Evolutionary conservation across 345 rosid species (phyloP), one percentile per base, ranked within the genome.

Genomic region (Rhizophora apiculata): DNA sequence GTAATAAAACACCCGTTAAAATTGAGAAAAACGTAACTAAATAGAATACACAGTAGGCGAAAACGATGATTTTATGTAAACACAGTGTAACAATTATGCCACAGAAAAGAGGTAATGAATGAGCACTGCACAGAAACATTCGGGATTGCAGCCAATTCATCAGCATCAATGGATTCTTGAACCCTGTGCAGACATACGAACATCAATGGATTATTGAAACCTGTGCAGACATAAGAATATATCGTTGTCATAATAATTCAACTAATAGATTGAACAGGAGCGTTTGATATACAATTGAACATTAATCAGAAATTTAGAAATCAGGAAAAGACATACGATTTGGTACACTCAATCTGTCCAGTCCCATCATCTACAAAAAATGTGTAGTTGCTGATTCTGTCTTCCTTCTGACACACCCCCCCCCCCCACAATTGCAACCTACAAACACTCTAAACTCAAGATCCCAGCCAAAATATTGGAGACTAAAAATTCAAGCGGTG

Each of bases 291-390:
- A 5, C 46, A 55, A 22, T 36, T 26, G 21, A 9, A 6, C 56
- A 64, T 54, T 6, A 29, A 56, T 37, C 46, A 21, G 62, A 37
- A 37, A 11, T 19, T 18, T 32, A 1, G 1, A 43, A 29, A 1
- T 22, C 64, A 8, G 0, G 29, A 29, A 29, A 9, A 53, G 18
- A 7, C 20, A 22, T 46, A 84, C 98, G 93, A 91, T 85, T 82
- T 88, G 72, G 85, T 79, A 75, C 98, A 91, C 57, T 91, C 97
- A 69, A 91, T 78, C 71, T 79, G 81, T 73, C 93, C 96, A 0
- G 96, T 94, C 67, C 98, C 95, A 43, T 91, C 98, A 68, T 91
- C 96, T 48, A 88, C 72, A 22, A 84, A 73, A 67, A 91, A 84
- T 31, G 89, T 80, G 68, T 87, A 81, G 68, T 91, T 90, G 36